Percentiles rank a stretch among this genome's conserved stretches.
phyloP scores from a whole-genome alignment of 192 early-diverging fungal species.

The Lobosporangium transversale region DNA sequence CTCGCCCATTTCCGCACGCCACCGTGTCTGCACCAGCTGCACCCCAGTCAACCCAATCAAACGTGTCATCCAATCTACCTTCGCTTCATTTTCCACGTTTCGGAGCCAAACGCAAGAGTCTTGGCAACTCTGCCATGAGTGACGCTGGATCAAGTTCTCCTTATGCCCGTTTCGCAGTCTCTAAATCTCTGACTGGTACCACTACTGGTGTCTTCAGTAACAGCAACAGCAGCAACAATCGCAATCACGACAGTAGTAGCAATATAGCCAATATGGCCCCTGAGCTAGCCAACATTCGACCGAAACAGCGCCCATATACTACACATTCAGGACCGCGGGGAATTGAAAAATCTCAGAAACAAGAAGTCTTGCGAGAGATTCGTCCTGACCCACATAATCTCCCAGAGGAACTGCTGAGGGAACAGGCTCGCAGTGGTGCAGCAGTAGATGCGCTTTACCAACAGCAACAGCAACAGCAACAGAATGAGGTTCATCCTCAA shows the following conservation, averaged over 20 bases:
- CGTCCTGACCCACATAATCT: slow-evolving; percentile 42
- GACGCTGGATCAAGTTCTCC: not conserved
- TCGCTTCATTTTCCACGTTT: slow-evolving; percentile 32
- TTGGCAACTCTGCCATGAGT: not conserved
- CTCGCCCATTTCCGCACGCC: slow-evolving; percentile 1
- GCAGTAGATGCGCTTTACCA: slow-evolving; percentile 8
- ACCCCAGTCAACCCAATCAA: not conserved
- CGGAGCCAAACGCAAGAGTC: slow-evolving; percentile 26
- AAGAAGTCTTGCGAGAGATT: slow-evolving; percentile 31
- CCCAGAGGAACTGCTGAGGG: slow-evolving; percentile 43
- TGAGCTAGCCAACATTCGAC: slow-evolving; percentile 34
- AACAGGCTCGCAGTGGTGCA: slow-evolving; percentile 42
- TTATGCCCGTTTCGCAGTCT: slow-evolving; percentile 21
- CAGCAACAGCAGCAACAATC: slow-evolving; percentile 1
- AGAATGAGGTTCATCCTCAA: not conserved
- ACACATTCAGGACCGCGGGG: slow-evolving; percentile 32
- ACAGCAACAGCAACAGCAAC: not conserved
- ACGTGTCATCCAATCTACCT: slow-evolving; percentile 4
- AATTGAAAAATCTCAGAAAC: slow-evolving; percentile 36
- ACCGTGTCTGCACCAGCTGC: slow-evolving; percentile 14
- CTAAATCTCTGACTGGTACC: slow-evolving; percentile 3
- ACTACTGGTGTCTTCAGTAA: not conserved
- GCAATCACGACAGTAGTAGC: not conserved
- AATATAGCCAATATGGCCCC: not conserved
- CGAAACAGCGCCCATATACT: slow-evolving; percentile 33